These are phyloP conservation scores for Xylaria sp. DNA, from an alignment of 2,329 filamentous ascomycete genomes.

Conservation along the genomic window DNA sequence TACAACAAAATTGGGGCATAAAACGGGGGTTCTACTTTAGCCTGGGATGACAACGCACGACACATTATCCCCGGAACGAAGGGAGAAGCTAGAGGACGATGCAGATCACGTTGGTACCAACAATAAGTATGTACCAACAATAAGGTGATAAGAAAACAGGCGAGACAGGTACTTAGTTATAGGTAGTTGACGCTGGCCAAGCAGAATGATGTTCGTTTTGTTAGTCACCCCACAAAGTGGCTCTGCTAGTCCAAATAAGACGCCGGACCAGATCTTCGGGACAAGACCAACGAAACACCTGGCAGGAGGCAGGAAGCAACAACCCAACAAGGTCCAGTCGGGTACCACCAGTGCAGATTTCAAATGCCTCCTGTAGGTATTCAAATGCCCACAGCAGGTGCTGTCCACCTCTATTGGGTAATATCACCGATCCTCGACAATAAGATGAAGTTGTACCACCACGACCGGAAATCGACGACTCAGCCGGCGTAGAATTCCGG, in stretches of 20 bases:
- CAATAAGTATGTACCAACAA: slow-evolving; percentile 10
- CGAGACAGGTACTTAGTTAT: too few species aligned
- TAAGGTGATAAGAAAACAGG: slow-evolving; percentile 4
- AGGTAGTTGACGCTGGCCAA: slow-evolving; percentile 1
- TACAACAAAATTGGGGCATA: not conserved
- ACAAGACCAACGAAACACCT: slow-evolving; percentile 30
- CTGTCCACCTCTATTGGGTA: slow-evolving; percentile 32
- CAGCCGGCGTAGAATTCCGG: not conserved
- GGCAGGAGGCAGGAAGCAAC: not conserved
- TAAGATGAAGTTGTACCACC: not conserved
- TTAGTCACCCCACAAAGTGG: slow-evolving; percentile 38
- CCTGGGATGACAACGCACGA: slow-evolving; percentile 15
- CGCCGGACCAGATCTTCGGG: slow-evolving; percentile 49
- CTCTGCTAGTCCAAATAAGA: slow-evolving; percentile 45
- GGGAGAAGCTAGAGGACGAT: not conserved
- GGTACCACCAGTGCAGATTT: not conserved
- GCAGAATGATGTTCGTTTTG: slow-evolving; percentile 11
- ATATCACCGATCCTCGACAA: slow-evolving; percentile 30
- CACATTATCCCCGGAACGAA: not conserved
- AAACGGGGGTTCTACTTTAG: not conserved
- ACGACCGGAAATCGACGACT: not conserved
- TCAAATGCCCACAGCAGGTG: not conserved
- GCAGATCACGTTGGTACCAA: not conserved
- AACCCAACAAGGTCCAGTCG: not conserved
- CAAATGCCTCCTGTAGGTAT: not conserved